Evolutionary conservation across 75 land plant species (phyloP), one percentile per base, ranked within the genome.

Genomic region (Pinus tabuliformis): DNA sequence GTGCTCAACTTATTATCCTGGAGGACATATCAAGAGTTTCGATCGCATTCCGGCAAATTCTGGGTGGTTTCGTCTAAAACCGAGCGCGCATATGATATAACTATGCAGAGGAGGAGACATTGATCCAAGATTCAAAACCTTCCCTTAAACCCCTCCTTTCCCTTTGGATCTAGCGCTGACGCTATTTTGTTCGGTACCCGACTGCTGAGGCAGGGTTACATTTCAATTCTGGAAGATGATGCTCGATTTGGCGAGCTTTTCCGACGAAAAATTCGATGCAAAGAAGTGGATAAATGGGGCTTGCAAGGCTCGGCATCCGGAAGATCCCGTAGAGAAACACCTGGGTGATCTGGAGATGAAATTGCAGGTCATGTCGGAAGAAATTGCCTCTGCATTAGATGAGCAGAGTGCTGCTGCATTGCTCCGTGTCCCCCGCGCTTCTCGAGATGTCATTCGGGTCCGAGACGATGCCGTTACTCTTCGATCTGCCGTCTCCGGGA

Each of bases 201-300:
- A 8, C 12, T 49, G 54, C 54, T 9, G 54, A 49, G 54, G 54
- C 54, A 49, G 54, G 54, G 54, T 49, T 49, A 49, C 54, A 49
- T 8, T 49, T 11, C 54, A 49, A 49, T 49, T 49, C 54, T 9
- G 54, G 12, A 49, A 49, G 12, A 49, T 49, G 54, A 49, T 49
- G 54, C 54, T 49, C 54, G 97, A 96, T 89, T 78, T 96, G 76
- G 83, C 85, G 8, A 80, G 88, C 7, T 96, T 96, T 80, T 86
- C 85, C 21, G 89, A 84, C 79, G 97, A 91, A 79, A 84, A 83
- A 24, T 96, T 91, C 91, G 88, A 91, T 64, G 78, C 97, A 56
- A 94, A 94, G 89, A 82, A 85, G 77, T 96, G 99, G 99, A 89
- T 96, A 76, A 96, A 96, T 77, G 81, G 84, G 26, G 91, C 93